Evolutionary conservation across 805 yeast species (phyloP).

Genomic region (Metschnikowia noctiluminum): DNA sequence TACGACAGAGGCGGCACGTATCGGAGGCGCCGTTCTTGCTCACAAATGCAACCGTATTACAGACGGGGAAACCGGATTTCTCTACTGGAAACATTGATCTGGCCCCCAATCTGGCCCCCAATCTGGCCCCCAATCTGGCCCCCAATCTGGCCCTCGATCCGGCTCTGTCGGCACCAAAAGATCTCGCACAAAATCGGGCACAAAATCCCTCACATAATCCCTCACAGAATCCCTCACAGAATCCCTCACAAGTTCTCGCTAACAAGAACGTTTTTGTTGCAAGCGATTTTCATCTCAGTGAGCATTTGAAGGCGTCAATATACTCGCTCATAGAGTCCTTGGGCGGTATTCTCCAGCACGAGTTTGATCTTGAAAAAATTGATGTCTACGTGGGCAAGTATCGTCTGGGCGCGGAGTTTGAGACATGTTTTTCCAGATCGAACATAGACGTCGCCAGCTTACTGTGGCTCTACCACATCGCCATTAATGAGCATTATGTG

Average conservation of each 20-base stretch:
- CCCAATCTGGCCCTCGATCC: too few species aligned
- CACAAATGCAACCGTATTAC: conserved; percentile 11
- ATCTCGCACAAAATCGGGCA: too few species aligned
- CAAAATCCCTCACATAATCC: not conserved
- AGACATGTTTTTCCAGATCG: conserved; percentile 40
- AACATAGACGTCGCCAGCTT: conserved; percentile 56
- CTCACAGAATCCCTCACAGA: not conserved
- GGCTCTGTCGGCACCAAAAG: too few species aligned
- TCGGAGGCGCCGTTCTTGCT: conserved; percentile 54
- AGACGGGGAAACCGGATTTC: conserved; percentile 22
- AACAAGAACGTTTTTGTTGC: conserved; percentile 50
- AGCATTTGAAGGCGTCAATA: conserved; percentile 38
- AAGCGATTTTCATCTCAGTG: conserved; percentile 54
- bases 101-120: too few species aligned
- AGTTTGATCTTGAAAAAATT: conserved; percentile 17
- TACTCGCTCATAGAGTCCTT: conserved; percentile 42
- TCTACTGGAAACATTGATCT: not conserved
- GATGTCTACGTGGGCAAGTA: conserved; percentile 58
- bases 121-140: too few species aligned
- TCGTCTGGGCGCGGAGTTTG: conserved; percentile 56
- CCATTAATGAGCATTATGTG: conserved; percentile 52
- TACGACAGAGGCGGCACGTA: conserved; percentile 47
- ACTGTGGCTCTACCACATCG: conserved; percentile 71
- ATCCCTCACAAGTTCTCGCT: conserved; percentile 29
- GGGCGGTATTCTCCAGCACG: conserved; percentile 50